Conservation (phyloP, 495 filamentous ascomycete species). For the Tuber aestivum region DNA sequence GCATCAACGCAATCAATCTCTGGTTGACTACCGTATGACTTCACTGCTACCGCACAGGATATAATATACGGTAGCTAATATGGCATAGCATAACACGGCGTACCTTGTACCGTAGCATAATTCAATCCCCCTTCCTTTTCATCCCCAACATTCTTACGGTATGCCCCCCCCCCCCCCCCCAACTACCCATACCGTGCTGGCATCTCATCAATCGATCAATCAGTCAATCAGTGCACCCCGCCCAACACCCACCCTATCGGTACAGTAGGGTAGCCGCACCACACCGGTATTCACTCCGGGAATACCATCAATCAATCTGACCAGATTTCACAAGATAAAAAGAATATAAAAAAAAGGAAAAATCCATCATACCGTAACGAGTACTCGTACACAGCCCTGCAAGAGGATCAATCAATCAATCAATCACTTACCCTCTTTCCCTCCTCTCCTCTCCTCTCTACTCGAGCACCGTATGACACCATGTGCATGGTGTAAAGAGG, state of each 20-base stretch:
- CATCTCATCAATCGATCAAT: background rate
- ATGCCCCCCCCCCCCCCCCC: no score
- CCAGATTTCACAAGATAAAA: background rate
- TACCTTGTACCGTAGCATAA: background rate
- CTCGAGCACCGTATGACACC: background rate
- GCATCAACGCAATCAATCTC: background rate
- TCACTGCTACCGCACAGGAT: background rate
- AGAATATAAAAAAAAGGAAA: background rate
- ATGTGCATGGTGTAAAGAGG: background rate
- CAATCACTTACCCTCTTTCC: background rate
- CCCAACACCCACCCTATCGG: no score
- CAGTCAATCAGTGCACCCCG: background rate
- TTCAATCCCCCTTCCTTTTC: background rate
- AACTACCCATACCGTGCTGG: no score
- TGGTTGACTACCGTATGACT: no score
- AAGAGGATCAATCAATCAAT: background rate
- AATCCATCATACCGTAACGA: background rate
- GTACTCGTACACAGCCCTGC: no score
- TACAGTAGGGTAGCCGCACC: no score
- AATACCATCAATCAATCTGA: background rate
- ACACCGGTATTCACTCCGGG: background rate
- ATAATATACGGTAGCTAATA: no score
- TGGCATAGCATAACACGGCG: background rate
- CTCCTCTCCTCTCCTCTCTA: no score
- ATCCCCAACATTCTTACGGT: no score